Conservation (phyloP, 1,139 yeast genomes). For the Geotrichum europaeum region DNA sequence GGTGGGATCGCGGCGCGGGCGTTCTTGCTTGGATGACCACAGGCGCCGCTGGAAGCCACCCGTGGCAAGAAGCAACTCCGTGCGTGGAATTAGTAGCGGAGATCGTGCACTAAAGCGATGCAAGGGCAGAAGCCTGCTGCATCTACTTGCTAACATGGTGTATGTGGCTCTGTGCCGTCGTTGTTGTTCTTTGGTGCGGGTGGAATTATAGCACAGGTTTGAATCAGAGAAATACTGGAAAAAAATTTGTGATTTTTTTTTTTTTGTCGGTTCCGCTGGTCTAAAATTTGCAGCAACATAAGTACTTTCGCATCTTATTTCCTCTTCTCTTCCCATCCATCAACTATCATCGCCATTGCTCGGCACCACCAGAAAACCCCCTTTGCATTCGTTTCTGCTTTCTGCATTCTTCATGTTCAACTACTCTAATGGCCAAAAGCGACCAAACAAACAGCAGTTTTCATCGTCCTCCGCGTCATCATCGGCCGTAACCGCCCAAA, state of each 20-base stretch:
- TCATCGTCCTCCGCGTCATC: not conserved
- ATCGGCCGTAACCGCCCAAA: not conserved
- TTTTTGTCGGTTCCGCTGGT: not conserved
- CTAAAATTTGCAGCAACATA: not conserved
- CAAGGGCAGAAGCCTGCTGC: not conserved
- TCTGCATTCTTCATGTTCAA: constrained; percentile 6
- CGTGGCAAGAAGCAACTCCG: not conserved
- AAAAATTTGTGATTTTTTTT: not conserved
- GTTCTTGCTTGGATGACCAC: not conserved
- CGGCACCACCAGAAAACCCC: not conserved
- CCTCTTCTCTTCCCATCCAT: not conserved
- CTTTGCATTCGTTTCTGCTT: not conserved
- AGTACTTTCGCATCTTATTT: not conserved
- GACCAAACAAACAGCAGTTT: not conserved
- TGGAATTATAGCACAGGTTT: not conserved
- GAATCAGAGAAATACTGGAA: not conserved
- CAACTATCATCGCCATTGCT: not conserved
- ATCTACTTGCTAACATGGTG: not conserved
- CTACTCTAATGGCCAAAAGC: constrained; percentile 6
- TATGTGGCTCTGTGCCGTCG: not conserved
- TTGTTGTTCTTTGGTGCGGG: not conserved
- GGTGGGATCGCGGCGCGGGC: not conserved
- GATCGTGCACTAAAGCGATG: not conserved
- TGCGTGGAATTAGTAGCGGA: not conserved
- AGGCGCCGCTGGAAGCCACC: not conserved